Percentiles rank a stretch among this genome's conserved stretches.
Conservation (phyloP, 2,329 filamentous ascomycete genomes). For the Fusarium newnesense region DNA sequence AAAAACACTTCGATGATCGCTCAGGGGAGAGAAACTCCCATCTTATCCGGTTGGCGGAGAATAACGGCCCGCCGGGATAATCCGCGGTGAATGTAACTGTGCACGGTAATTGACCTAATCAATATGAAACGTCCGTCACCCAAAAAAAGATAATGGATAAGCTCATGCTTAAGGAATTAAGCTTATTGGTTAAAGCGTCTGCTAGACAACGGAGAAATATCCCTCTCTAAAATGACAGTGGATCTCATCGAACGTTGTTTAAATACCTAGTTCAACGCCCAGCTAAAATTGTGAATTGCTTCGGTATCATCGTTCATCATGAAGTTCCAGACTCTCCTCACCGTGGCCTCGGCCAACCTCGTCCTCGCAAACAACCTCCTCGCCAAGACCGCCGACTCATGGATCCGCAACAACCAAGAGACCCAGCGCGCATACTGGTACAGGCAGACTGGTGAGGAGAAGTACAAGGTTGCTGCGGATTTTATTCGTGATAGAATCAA, state of each 20-base stretch:
- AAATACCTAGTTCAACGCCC: not conserved
- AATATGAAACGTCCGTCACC: not conserved
- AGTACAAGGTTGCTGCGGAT: constrained; percentile 60
- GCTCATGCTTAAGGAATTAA: not conserved
- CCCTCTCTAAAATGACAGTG: not conserved
- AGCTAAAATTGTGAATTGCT: not conserved
- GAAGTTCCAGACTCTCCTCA: constrained; percentile 34
- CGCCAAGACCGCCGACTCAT: constrained; percentile 31
- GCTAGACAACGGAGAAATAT: not conserved
- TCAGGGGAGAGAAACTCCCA: not conserved
- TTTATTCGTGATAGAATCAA: constrained; percentile 58
- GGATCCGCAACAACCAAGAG: constrained; percentile 37
- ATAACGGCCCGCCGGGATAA: not conserved
- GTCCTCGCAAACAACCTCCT: constrained; percentile 27
- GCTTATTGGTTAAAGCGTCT: not conserved
- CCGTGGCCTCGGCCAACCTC: constrained; percentile 30
- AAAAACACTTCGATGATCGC: not conserved
- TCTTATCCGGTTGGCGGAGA: constrained; percentile 14
- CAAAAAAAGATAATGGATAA: constrained; percentile 1
- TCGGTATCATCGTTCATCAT: constrained; percentile 12
- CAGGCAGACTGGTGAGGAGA: constrained; percentile 55
- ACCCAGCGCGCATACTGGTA: constrained; percentile 50
- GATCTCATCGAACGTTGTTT: not conserved
- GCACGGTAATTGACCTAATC: constrained; percentile 14
- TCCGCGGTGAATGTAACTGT: constrained; percentile 4